Conservation (phyloP, 106 monocot species). For the Dioscorea alata region DNA sequence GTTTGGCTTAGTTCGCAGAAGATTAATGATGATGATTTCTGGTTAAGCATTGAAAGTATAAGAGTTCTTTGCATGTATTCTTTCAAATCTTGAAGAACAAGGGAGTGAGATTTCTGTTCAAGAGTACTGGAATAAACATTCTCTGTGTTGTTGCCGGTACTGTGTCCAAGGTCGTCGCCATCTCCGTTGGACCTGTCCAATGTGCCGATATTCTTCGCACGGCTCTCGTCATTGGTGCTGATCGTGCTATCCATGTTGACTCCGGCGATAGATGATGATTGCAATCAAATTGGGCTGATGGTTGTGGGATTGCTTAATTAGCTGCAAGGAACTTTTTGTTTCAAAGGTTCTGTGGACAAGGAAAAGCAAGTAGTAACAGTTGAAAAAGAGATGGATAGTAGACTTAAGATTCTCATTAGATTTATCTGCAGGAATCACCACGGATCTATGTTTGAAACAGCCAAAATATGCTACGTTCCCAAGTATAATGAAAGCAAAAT, state of each 20-base stretch:
- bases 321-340: constrained; percentile 98
- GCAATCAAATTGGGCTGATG: constrained; percentile 99
- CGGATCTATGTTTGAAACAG: constrained; percentile 91
- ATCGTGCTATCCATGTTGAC: constrained; percentile 78
- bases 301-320: constrained; percentile 85
- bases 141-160: constrained; percentile 41
- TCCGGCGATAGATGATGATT: constrained; percentile 93
- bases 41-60: constrained; percentile 23
- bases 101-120: constrained; percentile 25
- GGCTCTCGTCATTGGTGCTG: constrained; percentile 98
- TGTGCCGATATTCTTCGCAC: constrained; percentile 83
- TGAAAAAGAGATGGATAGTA: constrained; percentile 95
- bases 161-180: constrained; percentile 81
- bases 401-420: constrained; percentile 74
- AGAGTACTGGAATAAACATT: constrained; percentile 22
- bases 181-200: constrained; percentile 79
- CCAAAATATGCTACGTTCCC: constrained; percentile 96
- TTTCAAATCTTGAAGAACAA: constrained; percentile 32
- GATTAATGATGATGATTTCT: constrained; percentile 27
- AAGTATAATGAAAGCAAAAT: constrained; percentile 99
- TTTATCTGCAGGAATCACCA: constrained; percentile 93
- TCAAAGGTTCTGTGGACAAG: constrained; percentile 92
- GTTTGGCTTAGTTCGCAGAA: constrained; percentile 20
- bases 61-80: constrained; percentile 20
- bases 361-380: constrained; percentile 81